Evolutionary conservation across 2,329 filamentous ascomycete genomes (phyloP).

Genomic region (Aspergillus sp.): DNA sequence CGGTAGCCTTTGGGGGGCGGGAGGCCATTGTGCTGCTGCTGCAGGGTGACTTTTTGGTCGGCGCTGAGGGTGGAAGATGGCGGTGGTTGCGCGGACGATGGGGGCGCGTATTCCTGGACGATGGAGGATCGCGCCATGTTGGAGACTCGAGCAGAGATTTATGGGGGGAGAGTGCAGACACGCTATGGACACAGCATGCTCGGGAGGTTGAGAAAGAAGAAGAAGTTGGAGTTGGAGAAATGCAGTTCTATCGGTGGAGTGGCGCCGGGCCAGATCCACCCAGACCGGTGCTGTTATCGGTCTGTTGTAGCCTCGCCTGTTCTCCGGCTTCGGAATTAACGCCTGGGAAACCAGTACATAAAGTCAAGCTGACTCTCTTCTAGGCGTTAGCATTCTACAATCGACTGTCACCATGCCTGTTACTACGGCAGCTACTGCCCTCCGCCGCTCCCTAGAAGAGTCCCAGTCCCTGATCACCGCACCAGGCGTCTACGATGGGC

Average conservation of each 20-base stretch:
- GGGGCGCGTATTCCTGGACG: slow-evolving; percentile 42
- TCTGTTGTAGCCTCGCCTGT: no score
- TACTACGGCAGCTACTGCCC: slow-evolving; percentile 19
- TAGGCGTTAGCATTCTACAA: neutral
- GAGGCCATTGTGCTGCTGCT: slow-evolving; percentile 57
- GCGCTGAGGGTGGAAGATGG: slow-evolving; percentile 37
- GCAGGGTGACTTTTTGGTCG: slow-evolving; percentile 43
- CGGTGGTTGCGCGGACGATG: no score
- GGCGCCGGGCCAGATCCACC: slow-evolving; percentile 1
- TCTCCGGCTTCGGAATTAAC: no score
- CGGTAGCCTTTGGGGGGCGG: slow-evolving; percentile 73
- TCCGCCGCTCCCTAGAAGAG: slow-evolving; percentile 21
- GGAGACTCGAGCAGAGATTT: slow-evolving; percentile 2
- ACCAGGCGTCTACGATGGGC: slow-evolving; percentile 60
- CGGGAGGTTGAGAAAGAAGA: neutral
- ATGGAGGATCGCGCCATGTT: slow-evolving; percentile 36
- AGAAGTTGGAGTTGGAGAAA: slow-evolving; percentile 1
- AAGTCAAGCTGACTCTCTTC: neutral
- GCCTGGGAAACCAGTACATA: neutral
- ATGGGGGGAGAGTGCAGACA: slow-evolving; percentile 3
- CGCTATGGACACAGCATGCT: slow-evolving; percentile 1
- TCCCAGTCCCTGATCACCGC: slow-evolving; percentile 40
- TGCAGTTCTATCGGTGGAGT: slow-evolving; percentile 1
- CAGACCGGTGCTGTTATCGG: slow-evolving; percentile 3
- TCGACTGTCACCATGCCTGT: slow-evolving; percentile 13